A percentile compares a stretch with the other conserved stretches of the same genome.
phyloP scores from a whole-genome alignment of 495 filamentous ascomycete species.

The Neurospora terricola region DNA sequence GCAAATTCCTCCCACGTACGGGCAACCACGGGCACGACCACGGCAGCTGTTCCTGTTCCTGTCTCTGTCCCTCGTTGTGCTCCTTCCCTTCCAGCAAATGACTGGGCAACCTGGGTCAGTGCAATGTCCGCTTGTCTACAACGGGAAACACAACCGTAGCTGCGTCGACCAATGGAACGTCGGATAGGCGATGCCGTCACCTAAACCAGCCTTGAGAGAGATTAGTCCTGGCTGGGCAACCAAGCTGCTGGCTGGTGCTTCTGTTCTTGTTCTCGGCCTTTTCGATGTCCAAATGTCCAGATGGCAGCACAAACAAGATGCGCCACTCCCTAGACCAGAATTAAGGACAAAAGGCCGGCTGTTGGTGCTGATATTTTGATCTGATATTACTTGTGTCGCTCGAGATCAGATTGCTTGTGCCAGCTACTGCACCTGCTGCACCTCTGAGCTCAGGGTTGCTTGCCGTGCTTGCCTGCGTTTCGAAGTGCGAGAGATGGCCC shows the following conservation, averaged over 20 bases:
- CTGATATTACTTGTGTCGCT: not conserved
- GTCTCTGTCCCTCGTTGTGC: not conserved
- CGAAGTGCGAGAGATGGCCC: not conserved
- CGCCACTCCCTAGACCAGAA: not conserved
- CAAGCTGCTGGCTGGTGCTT: not conserved
- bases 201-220: not conserved
- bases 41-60: not conserved
- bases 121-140: not conserved
- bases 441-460: not conserved
- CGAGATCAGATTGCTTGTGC: not conserved
- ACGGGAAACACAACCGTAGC: not conserved
- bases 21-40: not conserved
- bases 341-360: not conserved
- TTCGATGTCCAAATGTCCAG: not conserved
- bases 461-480: not conserved
- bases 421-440: not conserved
- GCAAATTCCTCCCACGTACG: not conserved
- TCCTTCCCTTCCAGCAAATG: not conserved
- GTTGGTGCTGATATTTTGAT: not conserved
- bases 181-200: not conserved
- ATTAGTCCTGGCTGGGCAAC: not conserved
- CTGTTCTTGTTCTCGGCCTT: not conserved
- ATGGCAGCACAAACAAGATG: not conserved
- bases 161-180: not conserved
- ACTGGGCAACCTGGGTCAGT: not conserved